These are phyloP conservation scores for Venturia oleaginea DNA, from an alignment of 2,329 filamentous ascomycete species.

Conservation along the genomic window DNA sequence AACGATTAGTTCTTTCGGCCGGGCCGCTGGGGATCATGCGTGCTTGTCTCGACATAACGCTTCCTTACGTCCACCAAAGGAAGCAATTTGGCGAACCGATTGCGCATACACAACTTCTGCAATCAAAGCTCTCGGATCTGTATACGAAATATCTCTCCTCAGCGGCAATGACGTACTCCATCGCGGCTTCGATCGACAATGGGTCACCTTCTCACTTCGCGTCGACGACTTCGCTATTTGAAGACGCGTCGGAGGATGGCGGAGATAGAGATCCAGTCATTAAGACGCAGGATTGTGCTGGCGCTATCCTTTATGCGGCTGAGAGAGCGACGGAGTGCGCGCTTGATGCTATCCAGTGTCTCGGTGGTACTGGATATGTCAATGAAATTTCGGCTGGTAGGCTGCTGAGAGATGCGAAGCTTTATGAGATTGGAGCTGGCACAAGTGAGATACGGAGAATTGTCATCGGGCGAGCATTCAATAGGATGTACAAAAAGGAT, in stretches of 20 bases:
- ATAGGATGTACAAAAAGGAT: slow-evolving; percentile 58
- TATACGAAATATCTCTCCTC: slow-evolving; percentile 85
- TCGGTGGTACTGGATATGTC: slow-evolving; percentile 92
- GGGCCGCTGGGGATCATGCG: slow-evolving; percentile 91
- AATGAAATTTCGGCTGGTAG: slow-evolving; percentile 90
- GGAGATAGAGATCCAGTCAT: slow-evolving; percentile 13
- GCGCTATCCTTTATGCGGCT: slow-evolving; percentile 85
- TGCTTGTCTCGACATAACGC: slow-evolving; percentile 70
- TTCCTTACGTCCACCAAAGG: slow-evolving; percentile 82
- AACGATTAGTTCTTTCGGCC: slow-evolving; percentile 82
- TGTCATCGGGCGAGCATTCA: slow-evolving; percentile 88
- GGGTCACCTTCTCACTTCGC: slow-evolving; percentile 22
- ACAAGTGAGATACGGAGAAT: slow-evolving; percentile 90
- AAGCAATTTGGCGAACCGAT: slow-evolving; percentile 84
- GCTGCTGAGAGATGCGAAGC: slow-evolving; percentile 64
- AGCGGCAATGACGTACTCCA: slow-evolving; percentile 77
- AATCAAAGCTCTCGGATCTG: slow-evolving; percentile 93
- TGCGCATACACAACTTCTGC: slow-evolving; percentile 85
- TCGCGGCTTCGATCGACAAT: slow-evolving; percentile 73
- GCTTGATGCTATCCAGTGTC: slow-evolving; percentile 80
- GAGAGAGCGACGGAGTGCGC: slow-evolving; percentile 82
- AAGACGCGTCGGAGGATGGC: not conserved
- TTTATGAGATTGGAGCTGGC: slow-evolving; percentile 96
- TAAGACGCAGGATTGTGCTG: slow-evolving; percentile 83
- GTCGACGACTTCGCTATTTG: slow-evolving; percentile 33